phyloP scores from a whole-genome alignment of 2,329 filamentous ascomycete genomes.

The Knufia petricola region DNA sequence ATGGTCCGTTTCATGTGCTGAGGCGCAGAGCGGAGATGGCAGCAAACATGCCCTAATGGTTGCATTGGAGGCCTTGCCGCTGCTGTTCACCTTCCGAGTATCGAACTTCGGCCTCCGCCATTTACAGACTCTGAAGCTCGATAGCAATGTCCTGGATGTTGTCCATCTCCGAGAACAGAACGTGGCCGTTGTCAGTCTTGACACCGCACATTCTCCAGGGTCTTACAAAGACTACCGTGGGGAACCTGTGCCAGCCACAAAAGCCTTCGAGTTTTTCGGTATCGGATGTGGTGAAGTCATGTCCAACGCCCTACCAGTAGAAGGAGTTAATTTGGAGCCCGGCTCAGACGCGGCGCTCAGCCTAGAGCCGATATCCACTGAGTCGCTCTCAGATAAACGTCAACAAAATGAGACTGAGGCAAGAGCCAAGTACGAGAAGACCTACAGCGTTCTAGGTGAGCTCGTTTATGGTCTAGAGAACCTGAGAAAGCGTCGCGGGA shows the following conservation, averaged over 20 bases:
- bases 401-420: background rate
- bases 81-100: constrained; percentile 55
- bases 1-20: constrained; percentile 18
- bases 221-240: constrained; percentile 35
- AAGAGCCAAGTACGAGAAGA: constrained; percentile 4
- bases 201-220: constrained; percentile 42
- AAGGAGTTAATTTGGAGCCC: background rate
- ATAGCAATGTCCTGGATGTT: constrained; percentile 58
- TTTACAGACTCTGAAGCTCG: constrained; percentile 44
- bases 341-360: background rate
- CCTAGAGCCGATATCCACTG: background rate
- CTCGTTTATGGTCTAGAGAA: constrained; percentile 32
- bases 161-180: constrained; percentile 24
- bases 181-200: constrained; percentile 40
- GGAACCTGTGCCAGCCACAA: background rate
- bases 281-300: background rate
- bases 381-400: background rate
- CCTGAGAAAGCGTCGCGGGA: constrained; percentile 29
- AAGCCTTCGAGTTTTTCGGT: background rate
- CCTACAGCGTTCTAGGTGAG: constrained; percentile 21
- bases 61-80: constrained; percentile 54
- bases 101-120: constrained; percentile 42
- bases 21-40: background rate
- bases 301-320: background rate
- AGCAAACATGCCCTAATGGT: constrained; percentile 30